Evolutionary conservation across 2,329 filamentous ascomycete species (phyloP), one percentile per base, ranked within the genome.

Genomic region (Exophiala sp.): DNA sequence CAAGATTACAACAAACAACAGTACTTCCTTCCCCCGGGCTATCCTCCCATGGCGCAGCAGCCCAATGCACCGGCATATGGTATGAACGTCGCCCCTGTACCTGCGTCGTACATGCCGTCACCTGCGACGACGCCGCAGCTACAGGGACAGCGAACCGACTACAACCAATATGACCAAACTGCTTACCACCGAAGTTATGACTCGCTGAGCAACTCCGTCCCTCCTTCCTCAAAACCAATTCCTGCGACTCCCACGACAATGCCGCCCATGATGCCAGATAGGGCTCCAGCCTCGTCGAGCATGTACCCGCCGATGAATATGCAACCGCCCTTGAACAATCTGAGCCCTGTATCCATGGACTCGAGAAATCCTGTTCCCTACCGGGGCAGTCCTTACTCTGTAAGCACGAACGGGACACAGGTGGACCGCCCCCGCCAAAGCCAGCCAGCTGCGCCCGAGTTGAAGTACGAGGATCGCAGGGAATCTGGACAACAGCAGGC

Each of bases 301-400:
- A 59, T 62, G 58, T 62, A 60, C 46, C 58, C 59, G 14, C 58
- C 58, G 3, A 56, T 59, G 40, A 61, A 23, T 41, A 57, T 60
- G 50, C 53, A 57, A 42, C 42, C 58, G 23, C 57, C 58, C 8
- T 50, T 60, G n/a, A 55, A 55, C 27, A 53, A 53, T 23, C 42
- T 59, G 34, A 62, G 58, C 44, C 59, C 59, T 21, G 58, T 58
- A 5, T 54, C 55, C 8, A 52, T 61, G 48, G 60, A 62, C 24
- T 48, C 51, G 2, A 47, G 58, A 41, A 54, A 48, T 16, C 34
- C 22, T 32, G 50, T 55, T 22, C 41, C 56, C 21, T 60, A 62
- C 43, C 50, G 57, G 40, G 45, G 49, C 11, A 52, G 41, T 27
- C 46, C 49, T 8, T 60, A 60, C 16, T 47, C 51, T 11, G 58